Evolutionary conservation across 2,329 filamentous ascomycete genomes (phyloP).

Genomic region (Hymenoscyphus salicellus): DNA sequence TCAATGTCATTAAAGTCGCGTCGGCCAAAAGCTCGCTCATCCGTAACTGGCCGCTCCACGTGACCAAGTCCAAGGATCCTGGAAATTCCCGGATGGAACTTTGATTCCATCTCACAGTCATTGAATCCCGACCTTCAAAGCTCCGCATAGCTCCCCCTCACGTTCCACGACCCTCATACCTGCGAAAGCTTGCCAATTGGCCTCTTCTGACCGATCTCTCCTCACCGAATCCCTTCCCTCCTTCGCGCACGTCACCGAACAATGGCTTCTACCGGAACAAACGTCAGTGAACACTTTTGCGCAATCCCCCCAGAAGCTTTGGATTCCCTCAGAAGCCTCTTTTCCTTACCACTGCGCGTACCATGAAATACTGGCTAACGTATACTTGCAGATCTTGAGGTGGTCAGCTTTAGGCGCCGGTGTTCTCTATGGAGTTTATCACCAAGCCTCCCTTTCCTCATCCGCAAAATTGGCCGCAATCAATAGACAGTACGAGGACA

Average conservation of each 20-base stretch:
- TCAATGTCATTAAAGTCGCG: conserved; percentile 1
- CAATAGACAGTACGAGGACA: conserved; percentile 83
- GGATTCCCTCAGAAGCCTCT: neutral
- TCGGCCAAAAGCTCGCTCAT: neutral
- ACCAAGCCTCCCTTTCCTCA: conserved; percentile 78
- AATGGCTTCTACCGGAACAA: conserved; percentile 48
- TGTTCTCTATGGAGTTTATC: conserved; percentile 92
- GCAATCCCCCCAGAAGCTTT: conserved; percentile 3
- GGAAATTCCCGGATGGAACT: conserved; percentile 15
- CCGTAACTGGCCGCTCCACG: neutral
- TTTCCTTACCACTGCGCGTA: conserved; percentile 2
- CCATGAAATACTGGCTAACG: conserved; percentile 6
- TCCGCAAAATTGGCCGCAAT: conserved; percentile 67
- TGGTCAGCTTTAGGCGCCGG: conserved; percentile 91
- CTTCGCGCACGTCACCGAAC: conserved; percentile 16
- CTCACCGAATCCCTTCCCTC: conserved; percentile 14
- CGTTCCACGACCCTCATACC: conserved; percentile 18
- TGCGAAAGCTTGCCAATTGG: conserved; percentile 34
- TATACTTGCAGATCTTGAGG: conserved; percentile 73
- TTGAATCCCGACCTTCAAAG: conserved; percentile 22
- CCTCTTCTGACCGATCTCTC: conserved; percentile 17
- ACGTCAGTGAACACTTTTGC: conserved; percentile 43
- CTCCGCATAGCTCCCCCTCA: conserved; percentile 25
- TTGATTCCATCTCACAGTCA: conserved; percentile 8
- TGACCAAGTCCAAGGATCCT: neutral